Evolutionary conservation across 2,329 filamentous ascomycete genomes (phyloP).

Genomic region (Setomelanomma holmii): DNA sequence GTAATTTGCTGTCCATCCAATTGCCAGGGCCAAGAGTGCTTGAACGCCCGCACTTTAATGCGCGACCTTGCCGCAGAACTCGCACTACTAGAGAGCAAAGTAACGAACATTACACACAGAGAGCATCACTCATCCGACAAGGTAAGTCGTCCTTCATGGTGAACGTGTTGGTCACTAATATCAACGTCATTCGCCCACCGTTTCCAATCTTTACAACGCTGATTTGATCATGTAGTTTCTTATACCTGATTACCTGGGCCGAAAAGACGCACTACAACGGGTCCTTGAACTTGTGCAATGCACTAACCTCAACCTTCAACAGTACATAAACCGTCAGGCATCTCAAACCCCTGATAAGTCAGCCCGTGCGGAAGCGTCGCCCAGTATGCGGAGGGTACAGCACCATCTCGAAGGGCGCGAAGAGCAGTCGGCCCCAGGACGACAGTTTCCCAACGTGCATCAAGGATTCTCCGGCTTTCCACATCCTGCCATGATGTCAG

Average conservation of each 20-base stretch:
- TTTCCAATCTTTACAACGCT: slow-evolving; percentile 8
- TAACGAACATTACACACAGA: slow-evolving; percentile 27
- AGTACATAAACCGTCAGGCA: slow-evolving; percentile 18
- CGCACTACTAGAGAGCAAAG: slow-evolving; percentile 22
- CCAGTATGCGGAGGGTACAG: slow-evolving; percentile 34
- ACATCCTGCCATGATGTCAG: slow-evolving; percentile 16
- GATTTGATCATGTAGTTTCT: slow-evolving; percentile 21
- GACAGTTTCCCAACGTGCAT: slow-evolving; percentile 16
- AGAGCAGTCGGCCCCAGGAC: slow-evolving; percentile 27
- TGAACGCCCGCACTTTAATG: slow-evolving; percentile 28
- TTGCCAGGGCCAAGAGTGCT: slow-evolving; percentile 34
- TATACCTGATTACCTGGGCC: slow-evolving; percentile 14
- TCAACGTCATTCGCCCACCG: slow-evolving; percentile 1
- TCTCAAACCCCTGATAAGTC: slow-evolving; percentile 16
- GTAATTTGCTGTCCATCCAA: slow-evolving; percentile 32
- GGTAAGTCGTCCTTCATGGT: slow-evolving; percentile 22
- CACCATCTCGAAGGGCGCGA: slow-evolving; percentile 28
- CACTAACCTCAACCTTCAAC: slow-evolving; percentile 25
- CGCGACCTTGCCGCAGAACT: slow-evolving; percentile 33
- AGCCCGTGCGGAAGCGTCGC: slow-evolving; percentile 17
- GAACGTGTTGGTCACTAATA: not conserved
- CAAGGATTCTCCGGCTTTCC: slow-evolving; percentile 21
- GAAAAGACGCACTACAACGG: slow-evolving; percentile 28
- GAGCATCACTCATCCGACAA: slow-evolving; percentile 22
- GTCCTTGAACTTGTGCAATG: slow-evolving; percentile 34